phyloP scores from a whole-genome alignment of 2,329 filamentous ascomycete genomes.

The Aspergillus quadricinctus region DNA sequence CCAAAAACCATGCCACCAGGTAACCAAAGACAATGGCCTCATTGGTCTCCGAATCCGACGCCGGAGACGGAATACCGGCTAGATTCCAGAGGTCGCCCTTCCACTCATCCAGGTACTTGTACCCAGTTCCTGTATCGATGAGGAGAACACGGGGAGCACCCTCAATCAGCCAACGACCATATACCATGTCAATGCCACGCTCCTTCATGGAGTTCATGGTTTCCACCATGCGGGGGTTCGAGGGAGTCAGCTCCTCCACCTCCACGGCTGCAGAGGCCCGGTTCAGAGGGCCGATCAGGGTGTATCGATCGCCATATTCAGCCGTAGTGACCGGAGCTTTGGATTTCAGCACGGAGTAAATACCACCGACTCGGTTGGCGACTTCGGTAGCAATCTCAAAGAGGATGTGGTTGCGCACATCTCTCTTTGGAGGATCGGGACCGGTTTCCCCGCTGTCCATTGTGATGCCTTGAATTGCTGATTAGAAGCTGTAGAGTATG shows the following conservation, averaged over 20 bases:
- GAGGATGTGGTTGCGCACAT: constrained; percentile 92
- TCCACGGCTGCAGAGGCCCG: constrained; percentile 92
- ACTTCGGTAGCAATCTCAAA: constrained; percentile 98
- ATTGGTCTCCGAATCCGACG: constrained; percentile 89
- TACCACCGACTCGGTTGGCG: constrained; percentile 95
- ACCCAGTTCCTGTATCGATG: constrained; percentile 91
- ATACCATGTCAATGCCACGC: constrained; percentile 82
- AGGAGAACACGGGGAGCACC: constrained; percentile 89
- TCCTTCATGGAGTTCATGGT: constrained; percentile 93
- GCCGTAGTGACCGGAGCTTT: constrained; percentile 96
- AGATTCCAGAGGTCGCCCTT: constrained; percentile 93
- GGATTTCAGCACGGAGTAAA: constrained; percentile 98
- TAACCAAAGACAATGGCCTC: constrained; percentile 98
- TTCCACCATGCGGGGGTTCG: constrained; percentile 69
- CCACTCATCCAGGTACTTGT: constrained; percentile 91
- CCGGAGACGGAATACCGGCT: constrained; percentile 88
- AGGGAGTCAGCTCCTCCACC: constrained; percentile 87
- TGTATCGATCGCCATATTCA: constrained; percentile 97
- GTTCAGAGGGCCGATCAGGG: constrained; percentile 90
- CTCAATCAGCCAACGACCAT: constrained; percentile 96
- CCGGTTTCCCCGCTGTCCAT: constrained; percentile 52
- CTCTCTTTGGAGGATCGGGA: constrained; percentile 46
- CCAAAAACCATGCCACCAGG: constrained; percentile 94
- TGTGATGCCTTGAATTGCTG: not conserved
- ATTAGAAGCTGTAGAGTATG: not conserved